phyloP scores from a whole-genome alignment of 371 early-diverging fungal species.

The Coemansia linderi region DNA sequence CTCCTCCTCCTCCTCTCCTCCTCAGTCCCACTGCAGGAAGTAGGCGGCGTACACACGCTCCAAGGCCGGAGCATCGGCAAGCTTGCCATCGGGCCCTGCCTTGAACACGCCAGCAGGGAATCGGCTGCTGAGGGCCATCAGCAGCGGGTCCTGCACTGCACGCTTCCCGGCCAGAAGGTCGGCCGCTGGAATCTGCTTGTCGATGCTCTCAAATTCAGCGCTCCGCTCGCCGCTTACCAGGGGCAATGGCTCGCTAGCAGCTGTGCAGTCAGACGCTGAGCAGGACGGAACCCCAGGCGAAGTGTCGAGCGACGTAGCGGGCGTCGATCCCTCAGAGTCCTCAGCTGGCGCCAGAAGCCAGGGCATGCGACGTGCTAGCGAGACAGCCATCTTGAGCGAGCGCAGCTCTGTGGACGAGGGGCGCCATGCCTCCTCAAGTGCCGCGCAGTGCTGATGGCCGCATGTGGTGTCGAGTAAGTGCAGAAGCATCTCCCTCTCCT shows the following conservation, averaged over 20 bases:
- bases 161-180: slow-evolving; percentile 28
- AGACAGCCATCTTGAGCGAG: slow-evolving; percentile 68
- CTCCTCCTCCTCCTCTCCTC: background rate
- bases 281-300: background rate
- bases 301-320: background rate
- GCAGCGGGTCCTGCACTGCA: slow-evolving; percentile 32
- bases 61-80: slow-evolving; percentile 29
- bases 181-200: slow-evolving; percentile 16
- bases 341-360: slow-evolving; percentile 59
- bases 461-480: slow-evolving; percentile 63
- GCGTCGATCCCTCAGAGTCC: background rate
- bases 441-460: slow-evolving; percentile 61
- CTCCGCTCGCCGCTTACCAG: background rate
- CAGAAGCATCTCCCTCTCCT: slow-evolving; percentile 60
- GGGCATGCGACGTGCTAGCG: slow-evolving; percentile 74
- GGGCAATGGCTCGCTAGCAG: background rate
- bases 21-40: slow-evolving; percentile 31
- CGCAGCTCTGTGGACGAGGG: slow-evolving; percentile 68
- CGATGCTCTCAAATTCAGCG: background rate
- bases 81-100: slow-evolving; percentile 24
- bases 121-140: slow-evolving; percentile 28
- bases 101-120: slow-evolving; percentile 42
- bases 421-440: slow-evolving; percentile 72
- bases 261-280: background rate
- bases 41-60: slow-evolving; percentile 42